These are phyloP conservation scores for Plenodomus tracheiphilus DNA, from an alignment of 2,329 filamentous ascomycete species.

Conservation along the genomic window DNA sequence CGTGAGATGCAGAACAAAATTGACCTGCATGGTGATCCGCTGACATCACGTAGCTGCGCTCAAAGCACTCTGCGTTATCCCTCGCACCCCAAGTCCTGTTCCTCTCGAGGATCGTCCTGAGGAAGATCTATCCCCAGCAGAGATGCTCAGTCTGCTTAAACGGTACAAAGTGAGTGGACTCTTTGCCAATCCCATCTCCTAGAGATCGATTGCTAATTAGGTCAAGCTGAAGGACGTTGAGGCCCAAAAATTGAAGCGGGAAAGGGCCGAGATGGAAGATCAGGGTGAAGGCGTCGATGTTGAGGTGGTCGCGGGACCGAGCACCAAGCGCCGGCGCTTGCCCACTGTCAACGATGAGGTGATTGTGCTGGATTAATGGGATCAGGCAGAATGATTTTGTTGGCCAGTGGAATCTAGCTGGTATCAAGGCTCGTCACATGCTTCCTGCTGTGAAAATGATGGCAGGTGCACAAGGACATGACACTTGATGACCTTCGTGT, in stretches of 20 bases:
- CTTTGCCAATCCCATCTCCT: background rate
- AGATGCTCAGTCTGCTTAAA: background rate
- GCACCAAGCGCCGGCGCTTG: slow-evolving; percentile 8
- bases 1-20: background rate
- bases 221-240: background rate
- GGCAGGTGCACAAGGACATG: no score
- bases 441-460: no score
- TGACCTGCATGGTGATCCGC: no score
- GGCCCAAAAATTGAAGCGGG: slow-evolving; percentile 2
- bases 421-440: no score
- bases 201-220: background rate
- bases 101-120: slow-evolving; percentile 1
- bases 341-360: slow-evolving; percentile 8
- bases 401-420: no score
- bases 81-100: slow-evolving; percentile 19
- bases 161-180: background rate
- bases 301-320: slow-evolving; percentile 1
- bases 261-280: background rate
- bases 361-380: slow-evolving; percentile 9
- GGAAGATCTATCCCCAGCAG: background rate
- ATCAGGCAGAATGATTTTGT: background rate
- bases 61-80: slow-evolving; percentile 32
- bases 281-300: slow-evolving; percentile 1
- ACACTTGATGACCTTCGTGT: no score
- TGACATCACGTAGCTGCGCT: background rate